Evolutionary conservation across 2,329 filamentous ascomycete species (phyloP), one percentile per base, ranked within the genome.

Genomic region (Dothideomycetes sp.): DNA sequence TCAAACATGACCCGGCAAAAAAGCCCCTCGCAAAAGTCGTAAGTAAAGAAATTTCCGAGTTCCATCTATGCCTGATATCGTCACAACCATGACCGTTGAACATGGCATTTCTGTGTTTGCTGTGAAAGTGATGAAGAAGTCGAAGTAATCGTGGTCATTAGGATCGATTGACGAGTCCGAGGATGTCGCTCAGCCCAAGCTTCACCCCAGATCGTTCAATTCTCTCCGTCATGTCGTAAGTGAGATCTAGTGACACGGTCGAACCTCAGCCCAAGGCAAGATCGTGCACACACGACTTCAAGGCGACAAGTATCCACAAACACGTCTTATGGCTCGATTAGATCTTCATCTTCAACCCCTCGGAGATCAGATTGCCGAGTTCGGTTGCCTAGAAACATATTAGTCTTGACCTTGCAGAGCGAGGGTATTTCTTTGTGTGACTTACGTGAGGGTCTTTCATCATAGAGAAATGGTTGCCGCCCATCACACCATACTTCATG

Each of bases 401-500:
- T 38, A 42, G 34, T 19, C 16, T 16, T n/a, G n/a, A 18, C 12
- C 18, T 31, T 27, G 24, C 14, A 22, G 36, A 16, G 16, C 5
- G 24, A n/a, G n/a, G 14, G 14, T 2, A 34, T 7, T 27, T 7
- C 22, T 27, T 27, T 12, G 22, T 27, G 14, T n/a, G 31, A 43
- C 37, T 40, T 24, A 39, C 56, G 36, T 56, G 51, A n/a, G 58
- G 58, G 19, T 75, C 77, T 57, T 80, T 76, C 78, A 85, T 84
- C 79, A 84, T 84, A 15, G 71, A 76, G 61, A 85, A 84, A 61
- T 84, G 80, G 52, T 84, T 81, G 2, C 79, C 81, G 12, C 73
- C 74, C 75, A 83, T 81, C 52, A 80, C 75, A 40, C 69, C 70
- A 47, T 72, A 79, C 36, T 66, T 65, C 62, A 83, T 78, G 59